Evolutionary conservation across 192 early-diverging fungal genomes (phyloP), one percentile per base, ranked within the genome.

Genomic region (Coemansia reversa): DNA sequence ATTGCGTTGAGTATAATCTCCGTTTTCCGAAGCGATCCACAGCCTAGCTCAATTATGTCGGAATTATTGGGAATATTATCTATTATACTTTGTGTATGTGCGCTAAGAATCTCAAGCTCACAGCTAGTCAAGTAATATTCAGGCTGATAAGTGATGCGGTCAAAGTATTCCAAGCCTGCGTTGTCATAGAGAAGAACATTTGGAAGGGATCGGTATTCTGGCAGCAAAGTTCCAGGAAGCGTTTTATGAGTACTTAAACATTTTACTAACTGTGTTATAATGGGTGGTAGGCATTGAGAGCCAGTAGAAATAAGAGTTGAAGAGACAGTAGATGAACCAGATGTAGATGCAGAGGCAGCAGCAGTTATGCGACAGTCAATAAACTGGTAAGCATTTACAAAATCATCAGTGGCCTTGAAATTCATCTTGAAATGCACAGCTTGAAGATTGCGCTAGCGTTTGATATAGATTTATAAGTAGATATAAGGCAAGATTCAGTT

Each of bases 1-100:
- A 98, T 85, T 0, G 90, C 87, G 24, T 91, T 80, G 11, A 96
- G 85, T 4, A 98, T 74, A 33, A 91, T 77, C 62, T 87, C 85
- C 3, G 94, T 95, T 70, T 98, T 98, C 62, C 93, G 86, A 74
- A 97, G 85, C 2, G 93, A 86, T 2, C 95, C 95, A 54, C 90
- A 88, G 27, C 95, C 95, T 2, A 98, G 84, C 69, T 98, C 95
- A 50, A 98, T 84, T 30, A 96, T 67, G 24, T 88, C 84, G 55
- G 85, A 87, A 64, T 84, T 87, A 48, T 91, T 82, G 0, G 83
- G 74, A 14, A 92, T 85, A 25, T 89, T 71, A 14, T 78, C 81
- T 0, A 83, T 75, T 60, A 97, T 84, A 42, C 86, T 83, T 30
- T 85, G 78, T 5, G 79, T 85, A 22, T 87, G 69, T 4, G 76